Percentiles rank a stretch among this genome's conserved stretches.
Conservation (phyloP, 176 grass and related monocot species). For the Eragrostis nindensis region DNA sequence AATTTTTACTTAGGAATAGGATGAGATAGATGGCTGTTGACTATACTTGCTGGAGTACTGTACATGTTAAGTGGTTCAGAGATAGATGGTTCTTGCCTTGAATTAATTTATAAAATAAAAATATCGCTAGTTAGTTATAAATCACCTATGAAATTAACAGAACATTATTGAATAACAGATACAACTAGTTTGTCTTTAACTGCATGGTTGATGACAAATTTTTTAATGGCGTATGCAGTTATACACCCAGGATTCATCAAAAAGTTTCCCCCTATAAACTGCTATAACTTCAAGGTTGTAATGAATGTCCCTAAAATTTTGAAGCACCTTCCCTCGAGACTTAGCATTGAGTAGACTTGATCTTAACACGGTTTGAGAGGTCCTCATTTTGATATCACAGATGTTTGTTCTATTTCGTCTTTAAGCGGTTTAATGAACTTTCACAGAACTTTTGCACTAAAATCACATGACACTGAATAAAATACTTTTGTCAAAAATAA, state of each 20-base stretch:
- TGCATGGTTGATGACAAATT: constrained; percentile 16
- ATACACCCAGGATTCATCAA: constrained; percentile 98
- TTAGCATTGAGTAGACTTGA: not conserved
- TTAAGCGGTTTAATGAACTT: not conserved
- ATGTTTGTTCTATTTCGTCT: not conserved
- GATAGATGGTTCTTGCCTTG: no score
- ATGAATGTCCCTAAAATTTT: no score
- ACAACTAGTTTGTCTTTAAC: constrained; percentile 7
- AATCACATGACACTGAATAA: not conserved
- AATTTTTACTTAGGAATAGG: not conserved
- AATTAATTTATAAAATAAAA: constrained; percentile 15
- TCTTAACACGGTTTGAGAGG: not conserved
- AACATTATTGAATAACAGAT: not conserved
- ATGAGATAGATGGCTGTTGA: not conserved
- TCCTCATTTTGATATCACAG: constrained; percentile 6
- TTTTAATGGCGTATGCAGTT: constrained; percentile 52
- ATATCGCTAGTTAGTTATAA: not conserved
- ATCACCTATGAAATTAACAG: not conserved
- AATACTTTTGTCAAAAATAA: not conserved
- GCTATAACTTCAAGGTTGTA: not conserved
- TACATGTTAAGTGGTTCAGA: not conserved
- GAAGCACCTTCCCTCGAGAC: no score
- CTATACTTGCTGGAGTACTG: not conserved
- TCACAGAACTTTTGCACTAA: not conserved
- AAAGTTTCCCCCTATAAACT: constrained; percentile 40